Base-by-base conservation (phyloP, 1,139 yeast genomes). In the Saccharomycopsis hybrid region DNA sequence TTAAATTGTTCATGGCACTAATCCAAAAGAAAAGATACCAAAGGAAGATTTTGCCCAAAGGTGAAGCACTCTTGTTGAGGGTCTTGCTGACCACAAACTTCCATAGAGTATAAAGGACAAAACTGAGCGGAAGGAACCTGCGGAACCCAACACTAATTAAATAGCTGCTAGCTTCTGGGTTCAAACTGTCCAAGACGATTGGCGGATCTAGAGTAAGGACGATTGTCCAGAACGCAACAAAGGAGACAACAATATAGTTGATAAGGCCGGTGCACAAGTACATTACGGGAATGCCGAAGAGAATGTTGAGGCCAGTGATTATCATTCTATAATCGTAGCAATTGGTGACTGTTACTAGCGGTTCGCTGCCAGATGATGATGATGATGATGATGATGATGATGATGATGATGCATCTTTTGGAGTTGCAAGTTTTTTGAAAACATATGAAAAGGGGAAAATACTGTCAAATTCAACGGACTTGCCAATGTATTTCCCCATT, bases 1-100 rank as follows among this genome's bases (percentile, higher is more conserved):
- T 88, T 59, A 87, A 76, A 64, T 89, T 89, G 62, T 90, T 90
- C 59, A 89, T 71, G 41, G 86, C 74, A 1, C 97, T 96, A 2
- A 86, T 60, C 95, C 96, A 88, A 60, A 85, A 85, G 4, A 83
- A 71, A 0, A 90, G 85, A 56, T 85, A 84, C 92, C 95, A 90
- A 41, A 82, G 62, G 0, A 83, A 41, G 0, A 79, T 59, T 50
- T 86, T 75, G 47, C 79, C 73, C 27, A 88, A 54, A 1, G 82
- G 70, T 0, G 77, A 71, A 0, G 73, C 66, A 49, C 68, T 61
- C 24, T 60, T 61, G 47, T 58, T 5, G 44, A 71, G 54, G 9
- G 76, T 67, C 47, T 65, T 57, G 49, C 63, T 63, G 25, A 77
- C 72, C 1, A 87, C 73, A 43, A 69, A 64, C 41, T 67, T 70